Evolutionary conservation across 768 basidiomycete species (phyloP), one percentile per base, ranked within the genome.

Genomic region (Mycena crocata): DNA sequence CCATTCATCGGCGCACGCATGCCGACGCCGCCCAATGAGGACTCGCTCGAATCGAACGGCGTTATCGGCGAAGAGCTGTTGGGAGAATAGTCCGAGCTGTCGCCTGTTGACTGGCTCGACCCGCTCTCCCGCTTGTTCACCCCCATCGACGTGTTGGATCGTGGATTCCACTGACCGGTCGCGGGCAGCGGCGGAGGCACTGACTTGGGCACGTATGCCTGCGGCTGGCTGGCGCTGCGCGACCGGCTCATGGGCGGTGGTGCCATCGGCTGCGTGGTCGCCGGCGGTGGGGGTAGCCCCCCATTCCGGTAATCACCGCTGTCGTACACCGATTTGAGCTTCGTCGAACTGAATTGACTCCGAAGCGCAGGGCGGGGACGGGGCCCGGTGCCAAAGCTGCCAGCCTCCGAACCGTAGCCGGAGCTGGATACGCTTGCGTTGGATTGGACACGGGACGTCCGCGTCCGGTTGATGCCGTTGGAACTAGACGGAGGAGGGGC

Each of bases 21-120:
- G 71, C 82, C 81, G 45, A 87, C 79, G 49, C 86, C 88, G 44
- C 84, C 84, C 55, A 94, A 78, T 12, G 92, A 94, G 30, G 91
- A 92, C 69, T 95, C 94, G 78, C 90, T 94, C 42, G 93, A 94
- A n/a, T 93, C 94, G 75, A 92, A 95, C 21, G 94, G 93, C 28
- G 94, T 95, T 74, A 94, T 88, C 0, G 94, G 94, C n/a, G 93
- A 93, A 19, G 90, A 90, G 68, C 90, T 91, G 71, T 93, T 91
- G 23, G 93, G 92, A 48, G 93, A 94, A 70, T 92, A 93, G 72
- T 94, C 92, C 15, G 93, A 93, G 76, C 91, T 93, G 71, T 86
- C 83, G 56, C 82, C 89, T 13, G 93, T 94, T 15, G 92, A 93
- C 75, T 93, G 89, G 72, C 93, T 95, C 39, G 92, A 93, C 15